Evolutionary conservation across 306 rosid species (phyloP).

Genomic region (Sechiopsis laciniata): DNA sequence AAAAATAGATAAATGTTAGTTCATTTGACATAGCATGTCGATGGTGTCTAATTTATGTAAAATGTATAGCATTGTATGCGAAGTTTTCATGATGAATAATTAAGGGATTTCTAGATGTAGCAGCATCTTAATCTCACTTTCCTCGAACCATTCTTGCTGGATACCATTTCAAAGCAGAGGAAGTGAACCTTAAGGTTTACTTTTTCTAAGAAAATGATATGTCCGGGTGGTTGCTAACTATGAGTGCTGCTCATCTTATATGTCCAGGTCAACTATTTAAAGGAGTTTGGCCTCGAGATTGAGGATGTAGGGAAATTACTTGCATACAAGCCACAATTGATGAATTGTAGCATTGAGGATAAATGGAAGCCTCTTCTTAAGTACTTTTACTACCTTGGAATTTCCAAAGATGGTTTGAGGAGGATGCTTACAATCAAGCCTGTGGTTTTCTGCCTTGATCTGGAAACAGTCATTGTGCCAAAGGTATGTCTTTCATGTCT

Average conservation of each 20-base stretch:
- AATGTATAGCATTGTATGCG: background rate
- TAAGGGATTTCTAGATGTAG: background rate
- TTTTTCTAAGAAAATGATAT: background rate
- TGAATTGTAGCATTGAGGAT: conserved; percentile 86
- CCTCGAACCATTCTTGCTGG: background rate
- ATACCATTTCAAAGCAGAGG: background rate
- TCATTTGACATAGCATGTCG: background rate
- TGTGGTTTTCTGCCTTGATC: conserved; percentile 68
- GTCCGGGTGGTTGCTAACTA: background rate
- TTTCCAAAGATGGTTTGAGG: conserved; percentile 81
- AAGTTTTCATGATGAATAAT: conserved; percentile 3
- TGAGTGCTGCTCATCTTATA: conserved; percentile 26
- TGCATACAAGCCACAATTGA: conserved; percentile 79
- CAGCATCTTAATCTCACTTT: background rate
- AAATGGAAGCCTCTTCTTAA: conserved; percentile 86
- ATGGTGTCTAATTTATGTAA: background rate
- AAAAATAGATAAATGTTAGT: background rate
- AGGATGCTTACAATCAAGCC: conserved; percentile 81
- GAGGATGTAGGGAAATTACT: conserved; percentile 73
- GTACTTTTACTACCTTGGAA: conserved; percentile 73
- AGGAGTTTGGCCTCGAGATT: conserved; percentile 70
- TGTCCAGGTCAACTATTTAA: conserved; percentile 69
- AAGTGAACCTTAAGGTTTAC: background rate
- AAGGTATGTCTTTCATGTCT: conserved; percentile 49
- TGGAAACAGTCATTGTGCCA: conserved; percentile 68